These are phyloP conservation scores for Trichomonas gallinae DNA, from an alignment of 208 protist genomes.

Conservation along the genomic window DNA sequence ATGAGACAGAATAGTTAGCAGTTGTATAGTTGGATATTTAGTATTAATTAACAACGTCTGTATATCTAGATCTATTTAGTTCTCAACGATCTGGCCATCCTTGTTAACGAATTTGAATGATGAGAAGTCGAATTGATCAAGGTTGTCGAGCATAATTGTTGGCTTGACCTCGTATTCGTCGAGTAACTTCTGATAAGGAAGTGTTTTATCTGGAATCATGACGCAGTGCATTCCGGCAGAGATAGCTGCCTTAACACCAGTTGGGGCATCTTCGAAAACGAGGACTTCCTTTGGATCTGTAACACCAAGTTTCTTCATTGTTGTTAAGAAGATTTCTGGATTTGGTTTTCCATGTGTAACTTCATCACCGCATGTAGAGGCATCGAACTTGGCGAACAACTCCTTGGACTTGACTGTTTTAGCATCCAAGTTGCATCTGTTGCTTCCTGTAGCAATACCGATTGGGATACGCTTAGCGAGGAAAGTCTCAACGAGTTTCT, in stretches of 20 bases:
- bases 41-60: no score
- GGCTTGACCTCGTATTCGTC: background rate
- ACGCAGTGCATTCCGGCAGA: background rate
- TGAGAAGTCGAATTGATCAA: background rate
- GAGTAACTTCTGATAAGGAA: background rate
- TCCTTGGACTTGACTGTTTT: background rate
- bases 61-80: background rate
- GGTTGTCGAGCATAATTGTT: background rate
- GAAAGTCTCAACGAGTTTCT: background rate
- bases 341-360: background rate
- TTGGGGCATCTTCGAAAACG: constrained; percentile 9
- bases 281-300: background rate
- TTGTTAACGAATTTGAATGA: background rate
- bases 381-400: background rate
- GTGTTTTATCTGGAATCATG: background rate
- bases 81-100: background rate
- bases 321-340: background rate
- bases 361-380: background rate
- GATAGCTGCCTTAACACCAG: background rate
- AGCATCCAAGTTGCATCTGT: background rate
- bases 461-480: background rate
- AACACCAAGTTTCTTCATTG: constrained; percentile 14
- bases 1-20: no score
- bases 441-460: background rate
- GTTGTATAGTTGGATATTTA: no score